phyloP scores from a whole-genome alignment of 2,329 filamentous ascomycete genomes.

The Hypoxylon sp. region DNA sequence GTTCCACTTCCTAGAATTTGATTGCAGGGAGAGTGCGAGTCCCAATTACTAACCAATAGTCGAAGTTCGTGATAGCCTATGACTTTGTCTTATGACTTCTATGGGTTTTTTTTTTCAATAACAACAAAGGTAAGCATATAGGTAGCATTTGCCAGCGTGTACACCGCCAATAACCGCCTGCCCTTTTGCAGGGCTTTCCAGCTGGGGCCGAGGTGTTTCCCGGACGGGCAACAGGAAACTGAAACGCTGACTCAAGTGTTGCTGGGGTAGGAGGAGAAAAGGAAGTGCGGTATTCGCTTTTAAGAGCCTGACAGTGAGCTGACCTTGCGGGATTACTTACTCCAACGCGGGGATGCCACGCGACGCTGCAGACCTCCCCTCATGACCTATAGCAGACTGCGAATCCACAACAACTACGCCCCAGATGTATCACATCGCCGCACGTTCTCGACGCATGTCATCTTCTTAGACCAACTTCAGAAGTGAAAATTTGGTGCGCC shows the following conservation, averaged over 20 bases:
- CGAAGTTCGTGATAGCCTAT: constrained; percentile 4
- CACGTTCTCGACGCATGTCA: constrained; percentile 34
- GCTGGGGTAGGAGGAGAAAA: constrained; percentile 17
- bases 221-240: constrained; percentile 10
- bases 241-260: constrained; percentile 16
- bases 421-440: constrained; percentile 20
- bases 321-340: constrained; percentile 28
- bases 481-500: constrained; percentile 6
- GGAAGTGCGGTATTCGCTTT: constrained; percentile 18
- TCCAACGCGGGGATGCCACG: constrained; percentile 45
- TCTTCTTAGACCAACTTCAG: constrained; percentile 20
- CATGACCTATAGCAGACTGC: constrained; percentile 37
- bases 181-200: neutral
- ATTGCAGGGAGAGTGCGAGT: constrained; percentile 14
- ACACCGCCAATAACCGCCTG: constrained; percentile 26
- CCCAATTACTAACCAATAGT: constrained; percentile 2
- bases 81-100: constrained; percentile 7
- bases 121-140: constrained; percentile 14
- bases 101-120: constrained; percentile 3
- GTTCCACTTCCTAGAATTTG: neutral
- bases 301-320: constrained; percentile 18
- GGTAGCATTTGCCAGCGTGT: constrained; percentile 11
- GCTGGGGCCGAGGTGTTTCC: constrained; percentile 7
- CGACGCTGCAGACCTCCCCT: constrained; percentile 39
- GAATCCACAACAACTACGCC: constrained; percentile 9